These are phyloP conservation scores for Sambucus nigra DNA, from an alignment of 129 eudicot species.

Conservation along the genomic window DNA sequence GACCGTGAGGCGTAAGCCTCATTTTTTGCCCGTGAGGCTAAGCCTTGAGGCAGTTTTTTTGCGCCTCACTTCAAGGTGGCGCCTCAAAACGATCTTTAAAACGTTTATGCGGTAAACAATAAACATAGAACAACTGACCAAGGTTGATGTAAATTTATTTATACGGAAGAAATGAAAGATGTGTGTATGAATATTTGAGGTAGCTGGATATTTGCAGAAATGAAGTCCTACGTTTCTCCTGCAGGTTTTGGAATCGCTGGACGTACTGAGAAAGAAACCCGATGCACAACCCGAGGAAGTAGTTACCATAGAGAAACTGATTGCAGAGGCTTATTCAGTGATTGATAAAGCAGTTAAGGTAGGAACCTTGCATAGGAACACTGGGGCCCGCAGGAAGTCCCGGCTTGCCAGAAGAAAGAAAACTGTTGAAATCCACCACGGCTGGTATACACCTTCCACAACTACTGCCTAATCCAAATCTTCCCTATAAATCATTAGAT, in stretches of 20 bases:
- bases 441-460: conserved; percentile 77
- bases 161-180: too few relatives aligned
- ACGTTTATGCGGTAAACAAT: too few relatives aligned
- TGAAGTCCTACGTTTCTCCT: not conserved
- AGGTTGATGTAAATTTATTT: too few relatives aligned
- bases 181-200: not conserved
- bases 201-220: not conserved
- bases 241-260: conserved; percentile 75
- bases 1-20: too few relatives aligned
- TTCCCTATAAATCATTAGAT: too few relatives aligned
- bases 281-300: conserved; percentile 78
- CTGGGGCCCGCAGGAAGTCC: conserved; percentile 89
- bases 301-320: conserved; percentile 61
- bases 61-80: too few relatives aligned
- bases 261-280: conserved; percentile 49
- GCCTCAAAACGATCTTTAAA: too few relatives aligned
- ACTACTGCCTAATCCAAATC: too few relatives aligned
- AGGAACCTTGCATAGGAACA: conserved; percentile 78
- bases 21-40: too few relatives aligned
- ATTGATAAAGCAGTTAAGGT: conserved; percentile 84
- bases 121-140: too few relatives aligned
- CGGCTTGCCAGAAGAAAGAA: conserved; percentile 94
- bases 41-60: too few relatives aligned
- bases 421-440: conserved; percentile 82
- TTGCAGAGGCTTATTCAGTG: conserved; percentile 81